These are phyloP conservation scores for Halophytophthora batemanensis DNA, from an alignment of 352 stramenopile genomes.

Conservation along the genomic window DNA sequence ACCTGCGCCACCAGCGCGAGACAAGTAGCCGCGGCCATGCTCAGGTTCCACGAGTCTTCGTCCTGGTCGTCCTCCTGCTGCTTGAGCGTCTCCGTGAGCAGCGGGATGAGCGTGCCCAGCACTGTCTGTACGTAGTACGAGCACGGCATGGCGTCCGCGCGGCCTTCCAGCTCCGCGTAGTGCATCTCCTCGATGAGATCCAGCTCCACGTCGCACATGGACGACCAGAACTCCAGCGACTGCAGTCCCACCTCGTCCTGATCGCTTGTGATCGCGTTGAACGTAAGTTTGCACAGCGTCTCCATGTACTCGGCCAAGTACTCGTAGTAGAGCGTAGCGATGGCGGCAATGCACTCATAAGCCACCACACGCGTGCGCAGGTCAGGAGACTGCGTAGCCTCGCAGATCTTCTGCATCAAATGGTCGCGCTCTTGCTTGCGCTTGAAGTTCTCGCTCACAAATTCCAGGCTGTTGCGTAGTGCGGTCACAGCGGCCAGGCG, in stretches of 20 bases:
- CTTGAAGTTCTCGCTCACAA: conserved; percentile 96
- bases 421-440: conserved; percentile 93
- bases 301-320: conserved; percentile 96
- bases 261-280: conserved; percentile 91
- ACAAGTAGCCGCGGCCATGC: conserved; percentile 93
- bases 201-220: conserved; percentile 95
- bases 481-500: conserved; percentile 90
- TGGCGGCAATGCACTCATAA: conserved; percentile 95
- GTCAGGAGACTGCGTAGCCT: conserved; percentile 92
- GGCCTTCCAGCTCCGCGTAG: conserved; percentile 68
- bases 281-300: conserved; percentile 94
- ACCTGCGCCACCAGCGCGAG: conserved; percentile 92
- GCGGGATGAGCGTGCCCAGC: conserved; percentile 84
- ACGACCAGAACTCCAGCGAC: conserved; percentile 98
- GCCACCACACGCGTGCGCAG: conserved; percentile 85
- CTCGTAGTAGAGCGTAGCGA: conserved; percentile 97
- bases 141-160: conserved; percentile 64
- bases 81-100: conserved; percentile 92
- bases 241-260: conserved; percentile 91
- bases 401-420: conserved; percentile 95
- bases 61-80: conserved; percentile 95
- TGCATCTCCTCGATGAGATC: conserved; percentile 92
- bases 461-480: conserved; percentile 94
- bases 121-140: conserved; percentile 89
- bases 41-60: conserved; percentile 94